Evolutionary conservation across 2,329 filamentous ascomycete species (phyloP).

Genomic region (Colletotrichum orchidophilum): DNA sequence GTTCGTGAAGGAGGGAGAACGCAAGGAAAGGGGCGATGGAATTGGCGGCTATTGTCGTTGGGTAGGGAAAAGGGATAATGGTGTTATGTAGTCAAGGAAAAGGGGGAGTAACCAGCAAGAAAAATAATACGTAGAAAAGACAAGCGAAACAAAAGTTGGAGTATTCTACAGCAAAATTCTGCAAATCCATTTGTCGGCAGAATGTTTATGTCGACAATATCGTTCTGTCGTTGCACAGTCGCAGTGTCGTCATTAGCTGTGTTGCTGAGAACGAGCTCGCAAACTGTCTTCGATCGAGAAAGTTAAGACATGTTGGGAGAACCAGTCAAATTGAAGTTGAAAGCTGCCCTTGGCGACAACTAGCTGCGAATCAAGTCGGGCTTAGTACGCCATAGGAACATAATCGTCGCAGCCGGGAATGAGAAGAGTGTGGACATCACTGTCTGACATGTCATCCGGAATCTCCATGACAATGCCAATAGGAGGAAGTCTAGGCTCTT

Average conservation of each 20-base stretch:
- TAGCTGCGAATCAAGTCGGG: background rate
- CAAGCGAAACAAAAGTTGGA: conserved; percentile 21
- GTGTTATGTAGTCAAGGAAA: conserved; percentile 20
- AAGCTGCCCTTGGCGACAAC: background rate
- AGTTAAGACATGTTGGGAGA: conserved; percentile 5
- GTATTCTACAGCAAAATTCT: conserved; percentile 25
- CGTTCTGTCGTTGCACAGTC: background rate
- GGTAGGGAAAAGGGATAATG: background rate
- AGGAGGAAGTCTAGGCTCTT: conserved; percentile 3
- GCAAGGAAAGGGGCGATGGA: background rate
- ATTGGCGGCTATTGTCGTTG: background rate
- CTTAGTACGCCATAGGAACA: conserved; percentile 3
- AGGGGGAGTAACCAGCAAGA: conserved; percentile 18
- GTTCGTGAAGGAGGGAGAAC: no score
- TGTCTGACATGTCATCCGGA: conserved; percentile 27
- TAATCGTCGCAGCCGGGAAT: conserved; percentile 32
- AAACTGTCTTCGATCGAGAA: background rate
- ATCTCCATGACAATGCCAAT: conserved; percentile 27
- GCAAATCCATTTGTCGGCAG: conserved; percentile 22
- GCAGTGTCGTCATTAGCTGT: background rate
- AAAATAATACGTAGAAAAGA: conserved; percentile 30
- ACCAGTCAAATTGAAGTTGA: background rate
- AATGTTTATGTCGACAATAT: conserved; percentile 29
- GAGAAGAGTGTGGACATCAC: conserved; percentile 24
- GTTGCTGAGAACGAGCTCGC: background rate